A percentile compares a stretch with the other conserved stretches of the same genome.
phyloP scores from a whole-genome alignment of 1,284 basidiomycete genomes.

The Omphalotus olearius region DNA sequence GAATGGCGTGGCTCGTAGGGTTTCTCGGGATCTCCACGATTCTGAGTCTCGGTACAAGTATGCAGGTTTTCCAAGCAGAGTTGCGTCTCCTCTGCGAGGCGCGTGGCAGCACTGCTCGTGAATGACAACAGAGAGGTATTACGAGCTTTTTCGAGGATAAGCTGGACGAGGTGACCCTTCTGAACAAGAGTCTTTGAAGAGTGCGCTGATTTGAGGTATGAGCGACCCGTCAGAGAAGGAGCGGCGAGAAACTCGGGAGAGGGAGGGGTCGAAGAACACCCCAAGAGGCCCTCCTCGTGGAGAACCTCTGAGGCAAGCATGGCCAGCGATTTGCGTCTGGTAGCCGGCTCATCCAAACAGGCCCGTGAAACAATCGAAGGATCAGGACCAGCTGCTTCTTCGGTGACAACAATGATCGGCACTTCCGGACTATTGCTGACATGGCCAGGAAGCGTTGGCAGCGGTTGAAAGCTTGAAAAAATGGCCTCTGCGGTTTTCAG shows the following conservation, averaged over 20 bases:
- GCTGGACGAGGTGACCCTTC: neutral
- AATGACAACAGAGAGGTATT: too few relatives aligned
- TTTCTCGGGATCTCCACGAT: constrained; percentile 10
- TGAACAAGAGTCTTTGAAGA: neutral
- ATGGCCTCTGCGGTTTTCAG: constrained; percentile 17
- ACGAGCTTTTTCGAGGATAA: constrained; percentile 1
- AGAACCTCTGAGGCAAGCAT: constrained; percentile 17
- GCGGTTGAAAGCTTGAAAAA: constrained; percentile 14
- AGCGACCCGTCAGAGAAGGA: neutral
- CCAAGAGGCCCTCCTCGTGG: too few relatives aligned
- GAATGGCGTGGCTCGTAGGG: constrained; percentile 25
- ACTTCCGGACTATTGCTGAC: neutral
- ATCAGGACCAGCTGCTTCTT: neutral
- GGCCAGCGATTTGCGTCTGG: constrained; percentile 9
- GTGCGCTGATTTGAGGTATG: neutral
- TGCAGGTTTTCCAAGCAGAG: too few relatives aligned
- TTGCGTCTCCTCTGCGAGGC: too few relatives aligned
- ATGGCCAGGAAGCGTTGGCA: constrained; percentile 1
- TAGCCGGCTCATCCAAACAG: neutral
- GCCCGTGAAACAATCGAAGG: neutral
- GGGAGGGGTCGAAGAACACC: too few relatives aligned
- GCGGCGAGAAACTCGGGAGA: too few relatives aligned
- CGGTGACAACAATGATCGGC: too few relatives aligned
- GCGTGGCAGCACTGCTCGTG: too few relatives aligned
- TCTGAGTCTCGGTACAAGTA: neutral